Percentiles rank a stretch among this genome's conserved stretches.
phyloP scores from a whole-genome alignment of 305 asterid species.

The Rubia peregrina region DNA sequence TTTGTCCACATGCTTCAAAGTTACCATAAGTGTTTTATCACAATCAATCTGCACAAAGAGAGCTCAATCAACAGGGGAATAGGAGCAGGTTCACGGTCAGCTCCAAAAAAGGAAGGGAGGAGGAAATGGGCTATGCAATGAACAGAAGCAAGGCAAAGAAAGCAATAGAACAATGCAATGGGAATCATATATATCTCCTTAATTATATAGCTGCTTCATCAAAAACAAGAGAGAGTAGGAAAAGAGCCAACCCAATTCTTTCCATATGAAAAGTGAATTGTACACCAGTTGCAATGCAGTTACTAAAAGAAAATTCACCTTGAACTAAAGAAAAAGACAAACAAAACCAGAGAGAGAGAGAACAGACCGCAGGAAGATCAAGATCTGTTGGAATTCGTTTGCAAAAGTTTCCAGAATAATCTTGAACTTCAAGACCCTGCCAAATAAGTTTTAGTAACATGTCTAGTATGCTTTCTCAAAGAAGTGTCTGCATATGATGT shows the following conservation, averaged over 20 bases:
- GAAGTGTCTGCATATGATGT: background rate
- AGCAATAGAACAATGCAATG: slow-evolving; percentile 3
- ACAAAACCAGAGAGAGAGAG: slow-evolving; percentile 10
- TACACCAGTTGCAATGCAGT: background rate
- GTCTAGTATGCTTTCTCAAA: slow-evolving; percentile 2
- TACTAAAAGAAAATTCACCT: background rate
- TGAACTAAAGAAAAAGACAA: background rate
- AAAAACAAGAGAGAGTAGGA: background rate
- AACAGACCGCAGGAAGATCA: slow-evolving; percentile 79
- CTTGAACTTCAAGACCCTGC: slow-evolving; percentile 97
- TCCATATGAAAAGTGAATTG: background rate
- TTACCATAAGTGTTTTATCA: slow-evolving; percentile 88
- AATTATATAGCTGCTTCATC: background rate
- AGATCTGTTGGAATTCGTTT: slow-evolving; percentile 94
- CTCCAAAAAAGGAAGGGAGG: background rate
- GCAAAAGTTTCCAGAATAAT: slow-evolving; percentile 86
- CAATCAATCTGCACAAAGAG: slow-evolving; percentile 62
- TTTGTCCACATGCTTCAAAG: slow-evolving; percentile 84
- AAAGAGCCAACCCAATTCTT: background rate
- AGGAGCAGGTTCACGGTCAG: slow-evolving; percentile 9
- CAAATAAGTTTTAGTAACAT: slow-evolving; percentile 14
- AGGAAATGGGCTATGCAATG: background rate
- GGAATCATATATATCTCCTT: background rate
- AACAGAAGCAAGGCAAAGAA: slow-evolving; percentile 1
- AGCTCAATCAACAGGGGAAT: slow-evolving; percentile 16